Evolutionary conservation across 2,329 filamentous ascomycete genomes (phyloP).

Genomic region (Stagonosporopsis cucurbitacearum): DNA sequence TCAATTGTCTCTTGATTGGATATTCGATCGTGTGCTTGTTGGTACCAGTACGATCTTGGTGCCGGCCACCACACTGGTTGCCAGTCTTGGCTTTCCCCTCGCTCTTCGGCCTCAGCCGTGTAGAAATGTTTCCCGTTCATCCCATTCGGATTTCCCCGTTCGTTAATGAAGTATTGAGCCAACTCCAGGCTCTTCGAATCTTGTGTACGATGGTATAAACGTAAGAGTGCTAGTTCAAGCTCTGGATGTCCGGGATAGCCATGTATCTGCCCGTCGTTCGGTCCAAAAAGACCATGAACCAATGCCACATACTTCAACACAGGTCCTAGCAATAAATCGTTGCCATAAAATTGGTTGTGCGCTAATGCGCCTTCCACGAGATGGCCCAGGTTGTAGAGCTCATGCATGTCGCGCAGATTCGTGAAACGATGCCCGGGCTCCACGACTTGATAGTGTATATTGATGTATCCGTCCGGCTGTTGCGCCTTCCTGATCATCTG

Average conservation of each 20-base stretch:
- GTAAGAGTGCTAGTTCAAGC: background rate
- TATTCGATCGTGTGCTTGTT: background rate
- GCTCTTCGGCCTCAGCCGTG: conserved; percentile 1
- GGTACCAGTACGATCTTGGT: conserved; percentile 6
- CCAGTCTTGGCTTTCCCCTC: background rate
- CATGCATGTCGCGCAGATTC: conserved; percentile 2
- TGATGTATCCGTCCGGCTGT: background rate
- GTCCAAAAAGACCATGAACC: background rate
- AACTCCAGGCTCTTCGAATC: background rate
- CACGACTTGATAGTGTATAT: conserved; percentile 1
- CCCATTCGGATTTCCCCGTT: background rate
- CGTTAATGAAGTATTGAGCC: background rate
- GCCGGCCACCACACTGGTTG: conserved; percentile 4
- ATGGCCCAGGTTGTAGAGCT: conserved; percentile 2
- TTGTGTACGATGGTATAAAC: background rate
- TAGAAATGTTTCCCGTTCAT: conserved; percentile 1
- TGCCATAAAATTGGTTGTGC: background rate
- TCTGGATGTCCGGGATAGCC: background rate
- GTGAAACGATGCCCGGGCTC: background rate
- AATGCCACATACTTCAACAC: background rate
- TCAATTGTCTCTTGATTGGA: background rate
- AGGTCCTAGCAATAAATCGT: conserved; percentile 1
- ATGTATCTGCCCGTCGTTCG: background rate
- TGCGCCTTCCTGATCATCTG: background rate
- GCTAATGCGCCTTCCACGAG: conserved; percentile 2